Percentiles rank a stretch among this genome's conserved stretches.
Evolutionary conservation across 805 yeast genomes (phyloP).

Genomic region (Metschnikowia proteae): DNA sequence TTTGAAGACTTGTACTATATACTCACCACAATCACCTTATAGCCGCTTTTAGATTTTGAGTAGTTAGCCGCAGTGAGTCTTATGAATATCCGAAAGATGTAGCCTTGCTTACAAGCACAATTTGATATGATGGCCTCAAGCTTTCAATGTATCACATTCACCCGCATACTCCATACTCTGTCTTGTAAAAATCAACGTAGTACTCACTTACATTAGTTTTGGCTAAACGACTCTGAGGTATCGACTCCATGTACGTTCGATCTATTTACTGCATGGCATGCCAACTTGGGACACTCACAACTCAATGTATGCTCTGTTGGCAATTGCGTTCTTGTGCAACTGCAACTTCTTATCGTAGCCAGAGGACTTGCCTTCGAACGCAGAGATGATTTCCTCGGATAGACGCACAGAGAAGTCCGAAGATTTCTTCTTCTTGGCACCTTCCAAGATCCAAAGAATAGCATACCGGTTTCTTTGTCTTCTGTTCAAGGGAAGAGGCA

Average conservation of each 20-base stretch:
- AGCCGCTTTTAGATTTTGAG: no score
- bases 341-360: slow-evolving; percentile 80
- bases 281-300: slow-evolving; percentile 13
- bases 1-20: no score
- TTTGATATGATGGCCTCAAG: no score
- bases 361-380: slow-evolving; percentile 71
- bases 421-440: slow-evolving; percentile 73
- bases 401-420: slow-evolving; percentile 82
- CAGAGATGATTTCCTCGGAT: slow-evolving; percentile 82
- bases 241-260: background rate
- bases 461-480: slow-evolving; percentile 86
- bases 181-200: no score
- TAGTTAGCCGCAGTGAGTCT: no score
- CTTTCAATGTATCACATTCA: no score
- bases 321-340: slow-evolving; percentile 82
- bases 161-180: no score
- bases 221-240: background rate
- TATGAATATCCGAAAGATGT: no score
- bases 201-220: no score
- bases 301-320: slow-evolving; percentile 78
- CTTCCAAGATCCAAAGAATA: slow-evolving; percentile 85
- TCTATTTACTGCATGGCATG: background rate
- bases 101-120: no score
- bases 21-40: no score
- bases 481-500: slow-evolving; percentile 78